Evolutionary conservation across 441 rosid species (phyloP).

Genomic region (Pelargonium cotyledonis): DNA sequence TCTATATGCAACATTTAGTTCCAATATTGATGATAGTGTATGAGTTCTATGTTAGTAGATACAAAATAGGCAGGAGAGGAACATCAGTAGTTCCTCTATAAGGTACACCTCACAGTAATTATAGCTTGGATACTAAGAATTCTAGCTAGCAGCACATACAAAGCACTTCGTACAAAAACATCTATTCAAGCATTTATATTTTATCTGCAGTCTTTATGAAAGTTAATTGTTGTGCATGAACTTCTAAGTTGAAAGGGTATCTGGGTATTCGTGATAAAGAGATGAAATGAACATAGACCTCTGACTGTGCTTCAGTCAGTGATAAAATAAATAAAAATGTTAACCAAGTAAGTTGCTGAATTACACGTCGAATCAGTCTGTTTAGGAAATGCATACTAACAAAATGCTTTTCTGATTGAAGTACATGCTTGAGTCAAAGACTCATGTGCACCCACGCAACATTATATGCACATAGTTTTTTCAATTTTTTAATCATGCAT

Average conservation of each 20-base stretch:
- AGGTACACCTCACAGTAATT: neutral
- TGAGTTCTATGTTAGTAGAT: too few species aligned
- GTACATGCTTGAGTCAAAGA: neutral
- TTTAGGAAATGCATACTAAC: neutral
- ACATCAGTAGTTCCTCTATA: neutral
- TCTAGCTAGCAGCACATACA: neutral
- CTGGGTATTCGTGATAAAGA: neutral
- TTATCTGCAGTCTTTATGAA: neutral
- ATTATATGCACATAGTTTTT: neutral
- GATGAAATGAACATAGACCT: neutral
- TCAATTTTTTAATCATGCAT: conserved; percentile 12
- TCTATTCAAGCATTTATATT: neutral
- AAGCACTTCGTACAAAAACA: neutral
- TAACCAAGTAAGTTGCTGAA: conserved; percentile 4
- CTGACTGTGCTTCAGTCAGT: neutral
- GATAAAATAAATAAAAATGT: neutral
- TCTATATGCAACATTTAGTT: too few species aligned
- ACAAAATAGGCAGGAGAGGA: neutral
- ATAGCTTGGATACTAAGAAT: neutral
- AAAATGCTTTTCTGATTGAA: neutral
- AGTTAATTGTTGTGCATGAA: neutral
- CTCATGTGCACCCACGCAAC: conserved; percentile 2
- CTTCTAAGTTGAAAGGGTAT: conserved; percentile 3
- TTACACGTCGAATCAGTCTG: neutral
- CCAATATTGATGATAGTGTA: too few species aligned